Evolutionary conservation across 805 yeast genomes (phyloP), one percentile per base, ranked within the genome.

Genomic region (Schwanniomyces sp.): DNA sequence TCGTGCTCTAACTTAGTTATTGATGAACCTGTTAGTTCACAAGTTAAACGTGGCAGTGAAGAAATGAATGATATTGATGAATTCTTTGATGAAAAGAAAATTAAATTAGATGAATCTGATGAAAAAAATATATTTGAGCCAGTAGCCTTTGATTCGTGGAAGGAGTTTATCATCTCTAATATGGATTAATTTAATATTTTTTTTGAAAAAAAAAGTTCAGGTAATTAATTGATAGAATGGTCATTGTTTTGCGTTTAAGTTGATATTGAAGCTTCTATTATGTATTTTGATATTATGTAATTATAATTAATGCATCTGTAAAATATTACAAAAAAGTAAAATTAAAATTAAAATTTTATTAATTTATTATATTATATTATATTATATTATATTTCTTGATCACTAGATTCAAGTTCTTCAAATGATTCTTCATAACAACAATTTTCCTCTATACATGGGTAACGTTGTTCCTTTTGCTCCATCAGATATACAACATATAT

Each of bases 81-180:
- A 46, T 58, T 73, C 25, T 69, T 71, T 53, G 59, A 55, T 14
- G 77, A 71, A 12, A 72, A 70, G 59, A 70, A 65, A 51, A 44
- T 56, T 14, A 66, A 63, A 42, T 11, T 51, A 3, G 64, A 57
- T 11, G 55, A 49, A n/a, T 46, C 46, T 38, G 61, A 55, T 25
- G 57, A 49, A 37, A 46, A 51, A 53, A 56, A 40, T 47, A 56
- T 60, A 54, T 60, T 56, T 41, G 69, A 68, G 52, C 66, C 73
- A 9, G 62, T 68, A 10, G 64, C 55, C 32, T 66, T 58, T 48
- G 75, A 70, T 40, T 67, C 64, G 38, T 70, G 74, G 75, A 64
- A 59, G 45, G 54, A 56, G 24, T 63, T 64, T 49, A 56, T 64
- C 27, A 47, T 53, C 16, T 47, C 61, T 7, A 52, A 49, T 32